Percentiles rank a stretch among this genome's conserved stretches.
Conservation (phyloP, 2,329 filamentous ascomycete genomes). For the Fusarium sp. region DNA sequence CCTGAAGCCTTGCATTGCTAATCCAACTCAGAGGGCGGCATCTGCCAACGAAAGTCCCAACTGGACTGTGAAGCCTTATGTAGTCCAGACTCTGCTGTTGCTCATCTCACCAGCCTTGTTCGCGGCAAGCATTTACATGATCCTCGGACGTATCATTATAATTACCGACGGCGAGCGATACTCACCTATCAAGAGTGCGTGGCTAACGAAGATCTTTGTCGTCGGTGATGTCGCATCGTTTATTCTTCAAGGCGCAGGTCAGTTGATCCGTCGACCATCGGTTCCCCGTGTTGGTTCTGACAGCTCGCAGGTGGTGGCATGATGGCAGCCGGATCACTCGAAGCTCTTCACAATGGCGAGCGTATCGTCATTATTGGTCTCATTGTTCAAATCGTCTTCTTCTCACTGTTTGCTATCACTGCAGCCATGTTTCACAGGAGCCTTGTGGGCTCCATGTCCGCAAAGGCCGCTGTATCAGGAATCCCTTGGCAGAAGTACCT, state of each 20-base stretch:
- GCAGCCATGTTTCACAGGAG: conserved; percentile 56
- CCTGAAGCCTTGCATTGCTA: too few species aligned
- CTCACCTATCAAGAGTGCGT: conserved; percentile 1
- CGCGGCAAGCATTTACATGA: conserved; percentile 9
- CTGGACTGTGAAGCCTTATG: neutral
- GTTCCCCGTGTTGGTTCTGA: too few species aligned
- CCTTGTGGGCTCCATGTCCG: conserved; percentile 1
- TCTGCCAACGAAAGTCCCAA: neutral
- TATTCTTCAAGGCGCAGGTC: conserved; percentile 24
- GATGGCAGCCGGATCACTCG: conserved; percentile 46
- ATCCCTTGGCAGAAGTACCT: conserved; percentile 48
- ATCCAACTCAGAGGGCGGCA: too few species aligned
- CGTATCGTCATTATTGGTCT: conserved; percentile 62
- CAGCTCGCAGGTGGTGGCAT: conserved; percentile 6
- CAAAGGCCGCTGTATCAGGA: neutral
- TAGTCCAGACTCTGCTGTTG: conserved; percentile 7
- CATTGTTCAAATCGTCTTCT: conserved; percentile 64
- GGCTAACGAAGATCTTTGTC: conserved; percentile 36
- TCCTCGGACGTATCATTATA: neutral
- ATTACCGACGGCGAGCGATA: neutral
- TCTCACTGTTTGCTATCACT: conserved; percentile 62
- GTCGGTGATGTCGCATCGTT: conserved; percentile 29
- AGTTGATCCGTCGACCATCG: fast-evolving
- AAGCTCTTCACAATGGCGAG: conserved; percentile 48
- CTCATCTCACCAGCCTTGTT: neutral